Evolutionary conservation across 1,284 basidiomycete species (phyloP), one percentile per base, ranked within the genome.

Genomic region (Tranzscheliella williamsii): DNA sequence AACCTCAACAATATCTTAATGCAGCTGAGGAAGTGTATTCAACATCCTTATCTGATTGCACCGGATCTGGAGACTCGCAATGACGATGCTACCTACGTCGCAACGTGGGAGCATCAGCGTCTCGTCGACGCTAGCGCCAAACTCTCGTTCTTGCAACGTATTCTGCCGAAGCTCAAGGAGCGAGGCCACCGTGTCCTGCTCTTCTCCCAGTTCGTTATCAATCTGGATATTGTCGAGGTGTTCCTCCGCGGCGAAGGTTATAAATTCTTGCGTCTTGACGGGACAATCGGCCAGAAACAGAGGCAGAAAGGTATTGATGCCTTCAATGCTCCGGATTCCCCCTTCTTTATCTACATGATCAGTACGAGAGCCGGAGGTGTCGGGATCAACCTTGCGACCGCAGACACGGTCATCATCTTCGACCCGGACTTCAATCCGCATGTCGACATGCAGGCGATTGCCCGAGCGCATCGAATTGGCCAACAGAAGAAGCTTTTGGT

Each of bases 341-440:
- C 87, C 81, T 47, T 71, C 42, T 71, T 72, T 24, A 63, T 70
- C 33, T 78, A 71, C 55, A 55, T 76, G 38, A 64, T 78, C 26
- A 72, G 72, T 9, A 79, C 78, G 4, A 49, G 69, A 35, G 75
- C 76, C 18, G 80, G 80, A 38, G 79, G 79, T 36, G 79, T 79
- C 30, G 78, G 76, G 8, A 75, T 78, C 60, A 82, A 81, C 47
- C 72, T 81, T 6, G 79, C 80, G 18, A 72, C 78, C 1, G 90
- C 91, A 26, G 90, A 93, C 69, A 91, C 89, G 2, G 92, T 96
- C 35, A 91, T 97, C 50, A 86, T 96, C 40, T 88, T 86, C 67
- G 91, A 93, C 72, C 88, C 89, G 0, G 92, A 96, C 80, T 96
- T 92, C 79, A 96, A 96, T 71, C 92, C 91, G 13, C 91, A 94